A percentile compares a stretch with the other conserved stretches of the same genome.
Conservation (phyloP, 345 rosid genomes). For the Draba incana region DNA sequence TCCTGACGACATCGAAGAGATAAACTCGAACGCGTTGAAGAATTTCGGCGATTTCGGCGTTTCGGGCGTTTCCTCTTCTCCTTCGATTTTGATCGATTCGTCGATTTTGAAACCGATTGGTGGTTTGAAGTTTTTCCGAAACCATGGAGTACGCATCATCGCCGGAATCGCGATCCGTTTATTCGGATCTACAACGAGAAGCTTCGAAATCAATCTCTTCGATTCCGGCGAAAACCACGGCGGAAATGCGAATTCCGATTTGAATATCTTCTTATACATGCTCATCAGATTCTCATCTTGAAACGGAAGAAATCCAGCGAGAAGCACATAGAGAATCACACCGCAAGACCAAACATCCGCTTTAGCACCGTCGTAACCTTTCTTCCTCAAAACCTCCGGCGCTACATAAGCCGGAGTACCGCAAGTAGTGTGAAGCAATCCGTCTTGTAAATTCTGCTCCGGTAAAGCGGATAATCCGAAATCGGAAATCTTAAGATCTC, state of each 20-base stretch:
- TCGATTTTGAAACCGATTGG: constrained; percentile 46
- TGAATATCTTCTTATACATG: constrained; percentile 65
- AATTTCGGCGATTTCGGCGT: constrained; percentile 38
- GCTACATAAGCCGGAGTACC: constrained; percentile 95
- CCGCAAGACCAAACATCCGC: constrained; percentile 93
- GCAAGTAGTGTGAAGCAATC: constrained; percentile 81
- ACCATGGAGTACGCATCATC: constrained; percentile 72
- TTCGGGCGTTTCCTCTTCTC: background rate
- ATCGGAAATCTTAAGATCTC: constrained; percentile 70
- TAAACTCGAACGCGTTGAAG: constrained; percentile 72
- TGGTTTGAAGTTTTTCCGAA: constrained; percentile 48
- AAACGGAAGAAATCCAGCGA: constrained; percentile 71
- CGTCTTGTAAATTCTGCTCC: constrained; percentile 69
- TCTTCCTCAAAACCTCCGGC: constrained; percentile 78
- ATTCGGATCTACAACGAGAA: constrained; percentile 63
- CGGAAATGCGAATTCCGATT: constrained; percentile 66
- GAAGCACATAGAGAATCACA: constrained; percentile 64
- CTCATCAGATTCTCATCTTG: constrained; percentile 67
- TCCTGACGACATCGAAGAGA: constrained; percentile 82
- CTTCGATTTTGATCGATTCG: constrained; percentile 15
- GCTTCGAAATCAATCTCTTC: constrained; percentile 57
- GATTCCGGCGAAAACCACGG: constrained; percentile 65
- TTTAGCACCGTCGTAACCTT: constrained; percentile 79
- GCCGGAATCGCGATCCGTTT: constrained; percentile 63
- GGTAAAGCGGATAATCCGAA: constrained; percentile 79